Base-by-base conservation (phyloP, 176 grass and related monocot genomes). In the Melocanna baccifera region DNA sequence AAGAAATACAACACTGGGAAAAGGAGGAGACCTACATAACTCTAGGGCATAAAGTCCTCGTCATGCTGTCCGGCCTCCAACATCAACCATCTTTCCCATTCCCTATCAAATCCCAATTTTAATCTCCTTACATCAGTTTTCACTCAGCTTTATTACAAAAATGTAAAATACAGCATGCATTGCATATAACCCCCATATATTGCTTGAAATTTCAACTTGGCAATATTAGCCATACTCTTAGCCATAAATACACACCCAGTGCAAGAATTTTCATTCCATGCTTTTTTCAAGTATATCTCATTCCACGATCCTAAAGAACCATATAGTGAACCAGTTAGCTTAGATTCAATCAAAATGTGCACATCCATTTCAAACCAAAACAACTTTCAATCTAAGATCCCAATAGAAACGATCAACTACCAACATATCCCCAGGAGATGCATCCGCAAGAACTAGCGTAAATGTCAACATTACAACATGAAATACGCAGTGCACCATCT, bases 81-180 rank as follows among this genome's bases (percentile, higher is more conserved):
- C 73, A 89, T 98, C 93, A 98, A 93, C 96, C 96, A 93, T 98
- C 89, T 71, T 98, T 85, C 89, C 93, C 93, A 95, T 64, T 89
- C 73, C 95, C 92, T 97, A 94, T 92, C 85, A 97, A 97, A 92
- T 90, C 91, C 72, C 91, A 94, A 90, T 88, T 91, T 90, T 91
- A 84, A 84, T 87, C 63, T 91, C 62, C 62, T 91, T 80, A 75
- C 37, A 87, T 62, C 4, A 87, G 62, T 26, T 75, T 20, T 76
- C 48, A 42, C 75, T 83, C 13, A 40, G 53, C 19, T 34, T 69
- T 28, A 4, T 86, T 34, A 28, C 19, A 67, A 61, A 42, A 76
- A 30, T 22, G 77, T 0, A 52, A 34, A 91, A 80, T 36, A 79
- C 30, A 80, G 20, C 6, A 70, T 0, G 28, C 20, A 62, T 30